Conservation (phyloP, 352 stramenopile species). For the Thalassiosira hispida region DNA sequence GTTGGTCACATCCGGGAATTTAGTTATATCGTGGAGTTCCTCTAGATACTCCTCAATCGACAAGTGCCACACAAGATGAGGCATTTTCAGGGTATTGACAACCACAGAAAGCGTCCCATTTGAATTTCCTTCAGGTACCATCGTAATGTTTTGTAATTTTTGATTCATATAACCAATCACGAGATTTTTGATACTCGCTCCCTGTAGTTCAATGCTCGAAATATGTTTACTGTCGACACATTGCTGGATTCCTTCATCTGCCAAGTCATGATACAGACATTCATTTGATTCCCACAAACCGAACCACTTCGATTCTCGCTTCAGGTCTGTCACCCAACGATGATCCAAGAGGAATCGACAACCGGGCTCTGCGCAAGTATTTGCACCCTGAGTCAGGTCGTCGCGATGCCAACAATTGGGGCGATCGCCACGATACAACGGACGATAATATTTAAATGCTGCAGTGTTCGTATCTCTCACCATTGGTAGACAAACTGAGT, state of each 20-base stretch:
- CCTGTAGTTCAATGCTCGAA: constrained; percentile 33
- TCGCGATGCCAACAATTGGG: constrained; percentile 57
- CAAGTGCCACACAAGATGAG: constrained; percentile 47
- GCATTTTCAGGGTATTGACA: constrained; percentile 49
- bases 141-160: constrained; percentile 33
- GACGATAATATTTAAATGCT: constrained; percentile 4
- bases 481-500: constrained; percentile 19
- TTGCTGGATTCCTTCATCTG: constrained; percentile 38
- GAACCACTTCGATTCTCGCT: constrained; percentile 34
- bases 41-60: constrained; percentile 15
- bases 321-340: constrained; percentile 39
- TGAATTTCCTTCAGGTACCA: constrained; percentile 7
- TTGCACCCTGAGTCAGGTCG: constrained; percentile 38
- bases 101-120: constrained; percentile 5
- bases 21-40: constrained; percentile 6
- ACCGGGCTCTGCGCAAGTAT: constrained; percentile 40
- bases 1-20: constrained; percentile 14
- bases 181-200: constrained; percentile 36
- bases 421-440: constrained; percentile 15
- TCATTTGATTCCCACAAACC: constrained; percentile 46
- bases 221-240: constrained; percentile 56
- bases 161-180: constrained; percentile 39
- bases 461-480: neutral
- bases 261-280: constrained; percentile 49
- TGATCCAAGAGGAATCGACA: constrained; percentile 30